Evolutionary conservation across 192 early-diverging fungal species (phyloP).

Genomic region (Lobosporangium transversale): DNA sequence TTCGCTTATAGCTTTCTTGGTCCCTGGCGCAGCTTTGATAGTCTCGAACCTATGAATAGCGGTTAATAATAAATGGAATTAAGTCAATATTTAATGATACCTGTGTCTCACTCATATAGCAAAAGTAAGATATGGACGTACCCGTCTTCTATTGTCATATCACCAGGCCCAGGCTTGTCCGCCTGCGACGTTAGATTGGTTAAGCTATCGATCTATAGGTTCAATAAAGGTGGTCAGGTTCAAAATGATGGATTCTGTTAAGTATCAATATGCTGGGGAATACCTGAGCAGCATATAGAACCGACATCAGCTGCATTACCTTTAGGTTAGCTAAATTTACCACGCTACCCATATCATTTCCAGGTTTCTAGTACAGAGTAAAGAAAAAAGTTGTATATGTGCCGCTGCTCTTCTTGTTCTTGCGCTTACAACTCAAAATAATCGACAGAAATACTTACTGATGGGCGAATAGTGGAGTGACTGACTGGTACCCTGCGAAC

Average conservation of each 20-base stretch:
- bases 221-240: too few species aligned
- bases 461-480: conserved; percentile 21
- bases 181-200: not conserved
- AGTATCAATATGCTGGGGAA: too few species aligned
- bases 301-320: too few species aligned
- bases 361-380: conserved; percentile 14
- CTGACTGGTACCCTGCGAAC: conserved; percentile 14
- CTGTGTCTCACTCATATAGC: too few species aligned
- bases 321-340: conserved; percentile 31
- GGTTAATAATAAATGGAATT: not conserved
- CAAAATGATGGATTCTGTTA: too few species aligned
- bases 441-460: conserved; percentile 13
- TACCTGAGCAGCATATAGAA: too few species aligned
- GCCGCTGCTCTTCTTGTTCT: too few species aligned
- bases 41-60: conserved; percentile 26
- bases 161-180: conserved; percentile 15
- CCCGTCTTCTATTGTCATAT: conserved; percentile 36
- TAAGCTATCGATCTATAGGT: not conserved
- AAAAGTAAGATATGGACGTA: not conserved
- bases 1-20: conserved; percentile 26
- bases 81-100: not conserved
- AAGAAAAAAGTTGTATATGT: not conserved
- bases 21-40: conserved; percentile 26
- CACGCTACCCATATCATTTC: conserved; percentile 25
- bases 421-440: too few species aligned